Base-by-base conservation (phyloP, 2,329 filamentous ascomycete species). In the Neocucurbitaria cava region DNA sequence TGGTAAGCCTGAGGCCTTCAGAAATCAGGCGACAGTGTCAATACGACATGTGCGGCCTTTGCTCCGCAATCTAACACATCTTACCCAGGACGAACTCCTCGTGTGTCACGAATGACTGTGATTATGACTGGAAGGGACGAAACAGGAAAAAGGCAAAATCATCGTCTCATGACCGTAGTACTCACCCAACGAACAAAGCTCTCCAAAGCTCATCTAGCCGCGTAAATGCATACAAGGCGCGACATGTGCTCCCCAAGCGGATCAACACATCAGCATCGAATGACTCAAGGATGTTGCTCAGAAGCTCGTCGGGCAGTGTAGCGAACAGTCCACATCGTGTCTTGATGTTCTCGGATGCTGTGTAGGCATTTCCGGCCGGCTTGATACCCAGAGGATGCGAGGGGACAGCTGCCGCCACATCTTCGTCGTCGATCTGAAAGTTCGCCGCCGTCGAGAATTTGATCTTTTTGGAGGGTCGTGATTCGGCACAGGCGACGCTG, bases 121-220 rank as follows among this genome's bases (percentile, higher is more conserved):
- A 23, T 23, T 30, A 52, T 53, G 44, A 59, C 38, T 51, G 51
- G 48, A 43, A 51, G 46, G 54, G 40, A 54, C 24, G 30, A 39
- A 35, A 47, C 15, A 44, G 26, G 44, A 38, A 38, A 52, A 38
- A 52, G n/a, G 23, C 36, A n/a, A 43, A 5, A 11, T 40, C 52
- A 45, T 30, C 13, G 54, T 3, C 39, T 40, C 30, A 55, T 42
- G 41, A 46, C 33, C 49, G 39, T 41, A 46, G 52, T 46, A 87
- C 91, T 86, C 87, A 96, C 92, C 87, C 85, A 60, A 96, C 82
- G 68, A 94, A 96, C 18, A 96, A 76, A 17, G 87, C 77, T 76
- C 95, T 93, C 94, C 94, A 98, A 31, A 97, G 75, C 67, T 98
- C 94, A 61, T 97, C 94, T 43, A 86, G 86, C 45, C 88, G 83